Conservation (phyloP, 345 rosid genomes). For the Lepidium didymum region DNA sequence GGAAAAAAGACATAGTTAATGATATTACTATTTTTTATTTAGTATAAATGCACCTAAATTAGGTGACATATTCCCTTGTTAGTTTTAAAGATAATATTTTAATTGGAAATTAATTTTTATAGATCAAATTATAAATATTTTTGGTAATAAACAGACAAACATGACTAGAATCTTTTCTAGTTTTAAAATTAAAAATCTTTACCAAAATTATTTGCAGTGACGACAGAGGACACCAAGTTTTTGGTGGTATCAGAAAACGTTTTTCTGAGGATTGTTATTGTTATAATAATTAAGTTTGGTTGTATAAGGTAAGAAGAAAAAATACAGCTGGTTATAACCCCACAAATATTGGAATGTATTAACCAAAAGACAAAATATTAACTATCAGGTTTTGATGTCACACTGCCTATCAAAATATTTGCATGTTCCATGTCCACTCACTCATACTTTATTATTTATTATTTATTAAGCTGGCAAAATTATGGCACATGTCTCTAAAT, state of each 20-base stretch:
- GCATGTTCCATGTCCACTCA: slow-evolving; percentile 26
- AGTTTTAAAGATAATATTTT: background rate
- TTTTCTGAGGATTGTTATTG: background rate
- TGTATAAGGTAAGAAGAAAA: background rate
- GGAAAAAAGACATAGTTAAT: too few species aligned
- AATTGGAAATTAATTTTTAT: background rate
- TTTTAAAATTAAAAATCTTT: background rate
- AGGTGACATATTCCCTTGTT: background rate
- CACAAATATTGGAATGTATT: slow-evolving; percentile 24
- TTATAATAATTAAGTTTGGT: background rate
- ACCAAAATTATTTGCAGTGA: background rate
- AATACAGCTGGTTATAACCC: slow-evolving; percentile 27
- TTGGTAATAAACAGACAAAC: background rate
- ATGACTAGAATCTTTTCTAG: background rate
- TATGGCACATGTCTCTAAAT: background rate
- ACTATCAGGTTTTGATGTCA: slow-evolving; percentile 17
- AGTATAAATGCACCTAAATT: background rate
- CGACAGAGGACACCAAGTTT: background rate
- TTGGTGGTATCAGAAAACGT: background rate
- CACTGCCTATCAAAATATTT: background rate
- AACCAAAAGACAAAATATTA: slow-evolving; percentile 17
- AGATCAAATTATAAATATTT: background rate
- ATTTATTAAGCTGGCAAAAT: background rate
- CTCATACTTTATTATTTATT: background rate
- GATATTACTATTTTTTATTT: too few species aligned